Evolutionary conservation across 345 rosid genomes (phyloP).

Genomic region (Diplotaxis tenuifolia): DNA sequence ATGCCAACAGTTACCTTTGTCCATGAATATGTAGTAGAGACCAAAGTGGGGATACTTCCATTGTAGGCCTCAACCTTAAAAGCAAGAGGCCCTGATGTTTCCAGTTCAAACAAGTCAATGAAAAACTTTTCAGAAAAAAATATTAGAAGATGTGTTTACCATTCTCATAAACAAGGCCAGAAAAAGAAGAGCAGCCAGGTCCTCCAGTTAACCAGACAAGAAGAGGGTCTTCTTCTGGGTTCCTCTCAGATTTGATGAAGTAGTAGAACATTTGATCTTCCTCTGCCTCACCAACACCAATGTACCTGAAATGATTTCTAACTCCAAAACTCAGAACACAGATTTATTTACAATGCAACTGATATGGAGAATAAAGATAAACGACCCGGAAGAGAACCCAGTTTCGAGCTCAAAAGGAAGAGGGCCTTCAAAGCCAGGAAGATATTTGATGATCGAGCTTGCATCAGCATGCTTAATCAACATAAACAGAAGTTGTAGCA

Average conservation of each 20-base stretch:
- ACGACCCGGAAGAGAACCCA: slow-evolving; percentile 22
- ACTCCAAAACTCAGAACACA: neutral
- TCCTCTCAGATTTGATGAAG: slow-evolving; percentile 40
- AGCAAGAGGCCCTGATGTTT: slow-evolving; percentile 51
- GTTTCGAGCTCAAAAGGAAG: slow-evolving; percentile 54
- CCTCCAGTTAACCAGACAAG: slow-evolving; percentile 39
- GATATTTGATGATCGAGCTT: slow-evolving; percentile 19
- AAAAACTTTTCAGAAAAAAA: neutral
- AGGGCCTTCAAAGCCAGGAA: slow-evolving; percentile 40
- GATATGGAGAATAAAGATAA: neutral
- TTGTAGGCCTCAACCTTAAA: slow-evolving; percentile 51
- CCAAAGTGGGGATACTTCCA: slow-evolving; percentile 60
- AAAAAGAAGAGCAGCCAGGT: slow-evolving; percentile 45
- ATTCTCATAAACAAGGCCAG: slow-evolving; percentile 35
- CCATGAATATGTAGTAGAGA: slow-evolving; percentile 60
- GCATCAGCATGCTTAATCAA: slow-evolving; percentile 11
- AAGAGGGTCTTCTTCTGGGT: slow-evolving; percentile 41
- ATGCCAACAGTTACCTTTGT: slow-evolving; percentile 43
- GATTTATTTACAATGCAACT: neutral
- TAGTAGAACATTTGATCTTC: slow-evolving; percentile 41
- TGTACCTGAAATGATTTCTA: slow-evolving; percentile 21
- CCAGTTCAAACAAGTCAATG: slow-evolving; percentile 2
- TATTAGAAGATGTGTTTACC: slow-evolving; percentile 1
- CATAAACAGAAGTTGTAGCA: neutral
- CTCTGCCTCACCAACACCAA: slow-evolving; percentile 38